These are phyloP conservation scores for Tephrocybe sp. DNA, from an alignment of 768 basidiomycete species.

Conservation along the genomic window DNA sequence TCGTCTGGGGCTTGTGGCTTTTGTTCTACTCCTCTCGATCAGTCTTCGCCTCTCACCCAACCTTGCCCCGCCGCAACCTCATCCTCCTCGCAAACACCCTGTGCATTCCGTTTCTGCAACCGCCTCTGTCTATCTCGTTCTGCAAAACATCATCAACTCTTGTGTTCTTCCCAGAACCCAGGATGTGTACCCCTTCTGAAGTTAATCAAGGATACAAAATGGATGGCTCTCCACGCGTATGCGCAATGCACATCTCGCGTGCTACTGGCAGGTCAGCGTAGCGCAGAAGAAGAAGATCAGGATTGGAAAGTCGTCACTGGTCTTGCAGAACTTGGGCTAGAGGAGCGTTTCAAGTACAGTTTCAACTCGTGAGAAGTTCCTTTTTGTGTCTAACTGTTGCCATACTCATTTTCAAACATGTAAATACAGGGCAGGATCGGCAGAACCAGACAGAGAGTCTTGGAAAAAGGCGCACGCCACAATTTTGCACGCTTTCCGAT, in stretches of 20 bases:
- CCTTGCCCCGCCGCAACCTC: slow-evolving; percentile 49
- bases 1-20: slow-evolving; percentile 62
- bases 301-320: slow-evolving; percentile 59
- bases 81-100: slow-evolving; percentile 34
- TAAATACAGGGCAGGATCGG: slow-evolving; percentile 14
- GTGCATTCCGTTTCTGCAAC: slow-evolving; percentile 76
- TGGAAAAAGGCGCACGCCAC: slow-evolving; percentile 70
- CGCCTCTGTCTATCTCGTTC: slow-evolving; percentile 73
- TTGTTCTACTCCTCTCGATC: slow-evolving; percentile 67
- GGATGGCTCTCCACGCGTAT: slow-evolving; percentile 79
- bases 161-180: slow-evolving; percentile 78
- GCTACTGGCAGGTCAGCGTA: slow-evolving; percentile 52
- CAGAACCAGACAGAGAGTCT: slow-evolving; percentile 59
- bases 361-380: slow-evolving; percentile 39
- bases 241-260: slow-evolving; percentile 65
- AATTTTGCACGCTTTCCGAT: slow-evolving; percentile 61
- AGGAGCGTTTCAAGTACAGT: slow-evolving; percentile 58
- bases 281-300: slow-evolving; percentile 38
- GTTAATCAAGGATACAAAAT: slow-evolving; percentile 58
- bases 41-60: slow-evolving; percentile 45
- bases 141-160: slow-evolving; percentile 61
- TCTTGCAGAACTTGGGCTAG: slow-evolving; percentile 76
- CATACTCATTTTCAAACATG: too few relatives aligned
- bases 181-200: slow-evolving; percentile 58
- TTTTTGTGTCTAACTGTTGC: background rate